Evolutionary conservation across 169 alveolate genomes (phyloP).

Genomic region (Babesia sp.): DNA sequence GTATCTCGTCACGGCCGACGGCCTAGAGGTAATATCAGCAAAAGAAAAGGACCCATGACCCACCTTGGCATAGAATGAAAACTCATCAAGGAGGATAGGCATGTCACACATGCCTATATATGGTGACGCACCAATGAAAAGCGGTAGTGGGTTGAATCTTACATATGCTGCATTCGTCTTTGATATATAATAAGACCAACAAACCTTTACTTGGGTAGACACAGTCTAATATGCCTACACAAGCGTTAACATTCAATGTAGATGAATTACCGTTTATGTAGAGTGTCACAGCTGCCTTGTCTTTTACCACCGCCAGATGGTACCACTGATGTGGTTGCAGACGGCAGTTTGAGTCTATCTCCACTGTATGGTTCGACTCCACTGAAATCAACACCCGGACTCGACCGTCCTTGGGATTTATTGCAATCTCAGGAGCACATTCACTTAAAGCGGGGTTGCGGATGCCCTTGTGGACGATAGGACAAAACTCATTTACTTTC

Average conservation of each 20-base stretch:
- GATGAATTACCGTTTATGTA: constrained; percentile 30
- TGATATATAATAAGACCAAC: not conserved
- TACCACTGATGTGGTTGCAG: constrained; percentile 83
- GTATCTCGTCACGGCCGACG: constrained; percentile 65
- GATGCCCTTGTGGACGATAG: constrained; percentile 81
- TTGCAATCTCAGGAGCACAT: constrained; percentile 84
- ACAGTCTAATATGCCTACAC: constrained; percentile 56
- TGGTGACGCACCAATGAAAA: constrained; percentile 84
- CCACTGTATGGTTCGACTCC: constrained; percentile 57
- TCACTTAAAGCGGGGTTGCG: constrained; percentile 74
- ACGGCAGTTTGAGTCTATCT: constrained; percentile 74
- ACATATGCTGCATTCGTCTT: constrained; percentile 26
- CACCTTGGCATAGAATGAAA: constrained; percentile 71
- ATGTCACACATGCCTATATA: constrained; percentile 79
- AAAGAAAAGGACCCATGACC: not conserved
- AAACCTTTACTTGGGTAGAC: constrained; percentile 43
- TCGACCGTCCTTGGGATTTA: constrained; percentile 83
- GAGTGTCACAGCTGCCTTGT: constrained; percentile 20
- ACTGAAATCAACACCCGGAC: constrained; percentile 69
- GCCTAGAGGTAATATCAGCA: constrained; percentile 28
- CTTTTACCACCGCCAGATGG: constrained; percentile 76
- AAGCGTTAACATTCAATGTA: not conserved
- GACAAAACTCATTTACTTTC: constrained; percentile 70
- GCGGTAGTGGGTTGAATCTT: constrained; percentile 75
- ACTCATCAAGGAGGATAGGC: constrained; percentile 84